These are phyloP conservation scores for Vitis rupestris DNA, from an alignment of 164 flowering plant species.

Conservation along the genomic window DNA sequence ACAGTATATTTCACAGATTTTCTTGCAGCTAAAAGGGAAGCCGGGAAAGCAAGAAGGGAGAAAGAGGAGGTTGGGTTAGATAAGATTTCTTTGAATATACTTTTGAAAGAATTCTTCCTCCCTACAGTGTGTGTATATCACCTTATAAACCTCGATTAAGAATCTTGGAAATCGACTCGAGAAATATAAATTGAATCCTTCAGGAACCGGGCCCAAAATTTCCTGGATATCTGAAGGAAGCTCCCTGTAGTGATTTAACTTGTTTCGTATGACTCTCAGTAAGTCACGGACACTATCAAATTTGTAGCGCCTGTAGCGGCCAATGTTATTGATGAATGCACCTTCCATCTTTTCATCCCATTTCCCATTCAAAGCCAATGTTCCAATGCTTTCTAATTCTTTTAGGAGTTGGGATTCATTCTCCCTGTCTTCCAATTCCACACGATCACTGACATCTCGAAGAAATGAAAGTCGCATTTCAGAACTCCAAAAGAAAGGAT, in stretches of 20 bases:
- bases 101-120: conserved; percentile 42
- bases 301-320: conserved; percentile 68
- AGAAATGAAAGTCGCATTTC: conserved; percentile 71
- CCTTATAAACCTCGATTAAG: conserved; percentile 46
- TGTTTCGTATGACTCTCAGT: conserved; percentile 70
- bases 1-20: no score
- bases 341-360: conserved; percentile 79
- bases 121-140: conserved; percentile 26
- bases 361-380: conserved; percentile 54
- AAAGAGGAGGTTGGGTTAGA: conserved; percentile 1
- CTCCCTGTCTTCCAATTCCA: conserved; percentile 69
- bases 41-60: no score
- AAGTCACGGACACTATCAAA: conserved; percentile 67
- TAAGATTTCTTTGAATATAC: conserved; percentile 24
- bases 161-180: conserved; percentile 43
- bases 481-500: conserved; percentile 78
- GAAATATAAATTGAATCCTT: conserved; percentile 51
- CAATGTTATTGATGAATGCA: conserved; percentile 54
- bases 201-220: conserved; percentile 45
- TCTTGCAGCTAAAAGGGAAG: not conserved
- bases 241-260: conserved; percentile 68
- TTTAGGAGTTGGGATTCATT: conserved; percentile 45
- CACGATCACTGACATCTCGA: conserved; percentile 71
- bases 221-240: conserved; percentile 67
- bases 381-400: conserved; percentile 51